Evolutionary conservation across 2,329 filamentous ascomycete genomes (phyloP), one percentile per base, ranked within the genome.

Genomic region (Penicillium oxalicum): DNA sequence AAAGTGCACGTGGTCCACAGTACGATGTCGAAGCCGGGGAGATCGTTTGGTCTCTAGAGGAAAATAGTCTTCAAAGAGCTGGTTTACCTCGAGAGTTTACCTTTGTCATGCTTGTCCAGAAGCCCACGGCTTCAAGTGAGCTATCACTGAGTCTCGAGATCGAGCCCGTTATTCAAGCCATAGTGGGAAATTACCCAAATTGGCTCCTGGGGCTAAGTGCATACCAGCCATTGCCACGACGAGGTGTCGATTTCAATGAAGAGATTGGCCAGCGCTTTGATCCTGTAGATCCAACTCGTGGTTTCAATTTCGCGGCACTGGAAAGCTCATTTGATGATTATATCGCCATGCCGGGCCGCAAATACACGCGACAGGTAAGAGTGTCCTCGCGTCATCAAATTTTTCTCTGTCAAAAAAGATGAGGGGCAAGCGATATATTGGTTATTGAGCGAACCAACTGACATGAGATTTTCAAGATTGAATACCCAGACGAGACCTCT

Each of bases 51-150:
- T 75, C 75, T 4, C 62, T 78, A 1, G 72, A 75, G 46, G 75
- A 78, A 45, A 78, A 77, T 48, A 52, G 57, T 34, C 60, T 77
- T 7, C 74, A 77, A 53, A 66, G 70, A 25, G 74, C 73, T 4
- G 75, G 75, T 2, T 58, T 78, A 4, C 75, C 75, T 8, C 68
- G 75, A 7, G 75, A 77, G 48, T 76, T 77, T 43, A 76, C 75
- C 2, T 77, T 77, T 54, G 74, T 75, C 12, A 69, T 77, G 62
- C 59, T 78, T 5, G 61, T 77, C 8, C 69, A 74, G 44, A 75
- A 75, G 49, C 72, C 71, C 5, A 58, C 66, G 6, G 58, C 66
- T n/a, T 60, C 69, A 25, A 69, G 67, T 48, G 64, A 67, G 4
- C 55, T 75, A 9, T 47, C 51, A 1, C 61, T 76, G 45, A 65